Evolutionary conservation across 352 stramenopile genomes (phyloP), one percentile per base, ranked within the genome.

Genomic region (Thalassiosira delicatula): DNA sequence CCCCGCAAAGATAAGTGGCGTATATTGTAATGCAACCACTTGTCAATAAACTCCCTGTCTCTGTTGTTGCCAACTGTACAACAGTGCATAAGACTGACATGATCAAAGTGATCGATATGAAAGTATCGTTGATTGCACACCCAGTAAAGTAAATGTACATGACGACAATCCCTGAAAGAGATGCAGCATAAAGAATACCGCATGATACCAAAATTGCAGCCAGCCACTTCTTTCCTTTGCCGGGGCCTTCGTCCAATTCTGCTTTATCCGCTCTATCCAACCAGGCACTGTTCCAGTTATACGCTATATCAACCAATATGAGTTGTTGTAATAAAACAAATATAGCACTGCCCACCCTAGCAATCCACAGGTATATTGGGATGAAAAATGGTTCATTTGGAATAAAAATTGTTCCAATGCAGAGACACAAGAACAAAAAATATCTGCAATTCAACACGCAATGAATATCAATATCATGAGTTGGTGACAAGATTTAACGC

Each of bases 91-190:
- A n/a, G n/a, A n/a, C n/a, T n/a, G n/a, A n/a, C n/a, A n/a, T n/a
- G n/a, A n/a, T n/a, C n/a, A n/a, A n/a, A n/a, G n/a, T n/a, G n/a
- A n/a, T n/a, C n/a, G n/a, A n/a, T n/a, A n/a, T n/a, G n/a, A n/a
- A n/a, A n/a, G n/a, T n/a, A 60, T 87, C 76, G 56, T 94, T 94
- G 2, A 49, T 87, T 2, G 68, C 37, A 73, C 95, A 98, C n/a
- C 91, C 90, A 2, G 84, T 85, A 84, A 97, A 98, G 54, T 93
- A 92, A 70, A 94, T 74, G 83, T 97, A 98, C 86, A 98, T 75
- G 4, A 95, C 82, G 9, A 92, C 67, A 35, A 98, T 92, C 0
- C 83, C 92, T 3, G 76, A 72, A 23, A 96, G 23, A 19, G 95
- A 97, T 1, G 86, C 71, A 11, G 84, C 59, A 53, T 96, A 94